These are phyloP conservation scores for Carex littledalei DNA, from an alignment of 176 grass and related monocot species.

Conservation along the genomic window DNA sequence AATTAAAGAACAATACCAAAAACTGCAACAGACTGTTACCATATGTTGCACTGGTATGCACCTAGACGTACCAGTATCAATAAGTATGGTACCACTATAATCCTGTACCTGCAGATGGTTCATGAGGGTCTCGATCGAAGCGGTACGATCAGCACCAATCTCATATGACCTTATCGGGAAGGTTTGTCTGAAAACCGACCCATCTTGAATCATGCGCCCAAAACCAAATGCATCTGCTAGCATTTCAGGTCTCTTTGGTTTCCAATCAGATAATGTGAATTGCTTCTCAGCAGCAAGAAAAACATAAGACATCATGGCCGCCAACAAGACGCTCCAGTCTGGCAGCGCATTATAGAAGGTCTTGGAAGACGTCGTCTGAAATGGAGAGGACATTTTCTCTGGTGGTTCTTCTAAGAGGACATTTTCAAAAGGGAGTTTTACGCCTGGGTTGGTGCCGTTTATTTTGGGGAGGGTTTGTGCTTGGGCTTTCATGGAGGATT, in stretches of 20 bases:
- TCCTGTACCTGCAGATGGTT: constrained; percentile 85
- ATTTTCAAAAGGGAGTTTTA: constrained; percentile 30
- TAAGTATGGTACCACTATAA: not conserved
- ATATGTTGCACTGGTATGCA: not conserved
- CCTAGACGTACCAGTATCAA: not conserved
- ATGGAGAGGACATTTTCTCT: constrained; percentile 31
- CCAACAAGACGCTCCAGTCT: constrained; percentile 97
- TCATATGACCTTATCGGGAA: constrained; percentile 96
- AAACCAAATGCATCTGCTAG: constrained; percentile 81
- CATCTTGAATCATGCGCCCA: constrained; percentile 83
- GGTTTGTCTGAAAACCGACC: constrained; percentile 85
- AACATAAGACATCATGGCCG: constrained; percentile 78
- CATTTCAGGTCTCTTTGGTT: constrained; percentile 93
- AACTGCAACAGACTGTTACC: not conserved
- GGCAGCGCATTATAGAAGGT: constrained; percentile 94
- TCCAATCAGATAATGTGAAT: constrained; percentile 92
- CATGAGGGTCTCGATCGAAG: constrained; percentile 97
- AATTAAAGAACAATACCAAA: not conserved
- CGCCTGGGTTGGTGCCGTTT: constrained; percentile 61
- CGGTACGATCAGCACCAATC: constrained; percentile 92
- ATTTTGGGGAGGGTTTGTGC: constrained; percentile 82
- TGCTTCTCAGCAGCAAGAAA: constrained; percentile 97
- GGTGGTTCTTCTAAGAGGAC: constrained; percentile 5
- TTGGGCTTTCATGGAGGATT: constrained; percentile 61
- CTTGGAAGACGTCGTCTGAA: constrained; percentile 26